phyloP scores from a whole-genome alignment of 208 protist genomes.

The Perkinsela sp. region DNA sequence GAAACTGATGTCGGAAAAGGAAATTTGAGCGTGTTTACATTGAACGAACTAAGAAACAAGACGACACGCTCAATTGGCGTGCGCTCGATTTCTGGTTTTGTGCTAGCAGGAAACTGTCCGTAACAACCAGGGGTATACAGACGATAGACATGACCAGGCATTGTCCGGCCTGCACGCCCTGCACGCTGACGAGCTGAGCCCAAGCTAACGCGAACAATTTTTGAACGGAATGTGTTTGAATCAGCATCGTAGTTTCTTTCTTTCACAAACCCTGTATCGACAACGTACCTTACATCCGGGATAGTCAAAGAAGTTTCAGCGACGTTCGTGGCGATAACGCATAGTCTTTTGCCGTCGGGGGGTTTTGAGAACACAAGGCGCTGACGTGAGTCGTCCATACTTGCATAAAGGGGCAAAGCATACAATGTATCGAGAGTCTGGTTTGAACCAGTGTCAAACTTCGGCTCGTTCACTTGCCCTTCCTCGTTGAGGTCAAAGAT shows the following conservation, averaged over 20 bases:
- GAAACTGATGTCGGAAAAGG: slow-evolving; percentile 46
- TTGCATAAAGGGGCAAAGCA: slow-evolving; percentile 91
- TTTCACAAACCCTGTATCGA: slow-evolving; percentile 86
- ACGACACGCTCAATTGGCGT: slow-evolving; percentile 64
- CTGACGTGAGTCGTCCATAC: slow-evolving; percentile 72
- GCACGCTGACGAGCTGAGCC: slow-evolving; percentile 83
- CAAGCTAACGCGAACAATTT: slow-evolving; percentile 82
- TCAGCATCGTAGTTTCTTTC: slow-evolving; percentile 80
- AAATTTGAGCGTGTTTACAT: slow-evolving; percentile 53
- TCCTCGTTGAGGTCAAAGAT: slow-evolving; percentile 5
- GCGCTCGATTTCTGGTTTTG: slow-evolving; percentile 82
- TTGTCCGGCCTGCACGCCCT: slow-evolving; percentile 74
- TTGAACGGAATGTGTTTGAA: slow-evolving; percentile 80
- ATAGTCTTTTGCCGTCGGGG: slow-evolving; percentile 56
- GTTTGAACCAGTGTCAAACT: slow-evolving; percentile 11
- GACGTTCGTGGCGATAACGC: slow-evolving; percentile 97
- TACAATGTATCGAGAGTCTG: slow-evolving; percentile 58
- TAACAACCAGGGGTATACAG: slow-evolving; percentile 84
- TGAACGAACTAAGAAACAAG: slow-evolving; percentile 62
- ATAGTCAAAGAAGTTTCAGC: slow-evolving; percentile 99
- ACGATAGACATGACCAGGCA: slow-evolving; percentile 86
- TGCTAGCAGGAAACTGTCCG: slow-evolving; percentile 21
- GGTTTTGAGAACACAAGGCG: slow-evolving; percentile 66
- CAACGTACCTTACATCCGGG: slow-evolving; percentile 88
- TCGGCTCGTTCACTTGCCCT: slow-evolving; percentile 21